These are phyloP conservation scores for Miamiensis avidus DNA, from an alignment of 169 alveolate genomes.

Conservation along the genomic window DNA sequence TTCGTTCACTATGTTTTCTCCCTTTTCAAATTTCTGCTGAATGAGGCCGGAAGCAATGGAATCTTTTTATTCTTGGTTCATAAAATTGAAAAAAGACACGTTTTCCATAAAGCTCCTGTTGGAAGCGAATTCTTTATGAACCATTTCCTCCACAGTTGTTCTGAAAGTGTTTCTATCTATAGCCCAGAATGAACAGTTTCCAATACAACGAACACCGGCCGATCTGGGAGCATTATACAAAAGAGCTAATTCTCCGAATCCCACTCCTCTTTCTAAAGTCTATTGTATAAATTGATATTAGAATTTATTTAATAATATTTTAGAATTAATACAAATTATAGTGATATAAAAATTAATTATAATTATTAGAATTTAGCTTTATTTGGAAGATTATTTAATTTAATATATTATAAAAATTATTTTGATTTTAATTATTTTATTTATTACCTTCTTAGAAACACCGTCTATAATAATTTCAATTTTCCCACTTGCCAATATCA, in stretches of 20 bases:
- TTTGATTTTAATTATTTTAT: neutral
- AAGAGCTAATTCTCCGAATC: conserved; percentile 56
- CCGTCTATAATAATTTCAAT: conserved; percentile 39
- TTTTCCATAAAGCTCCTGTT: conserved; percentile 56
- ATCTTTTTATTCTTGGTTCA: conserved; percentile 50
- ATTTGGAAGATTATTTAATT: too few species aligned
- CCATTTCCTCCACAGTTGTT: conserved; percentile 51
- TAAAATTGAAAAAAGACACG: conserved; percentile 48
- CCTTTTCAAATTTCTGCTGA: conserved; percentile 46
- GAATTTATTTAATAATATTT: neutral
- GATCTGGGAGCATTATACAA: conserved; percentile 59
- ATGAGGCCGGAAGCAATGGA: conserved; percentile 42
- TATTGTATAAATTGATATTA: neutral
- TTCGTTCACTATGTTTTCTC: conserved; percentile 49
- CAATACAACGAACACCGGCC: conserved; percentile 42
- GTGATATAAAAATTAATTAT: neutral
- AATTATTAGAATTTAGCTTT: neutral
- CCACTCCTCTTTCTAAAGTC: conserved; percentile 8
- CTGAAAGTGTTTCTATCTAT: conserved; percentile 62
- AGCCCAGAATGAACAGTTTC: conserved; percentile 52
- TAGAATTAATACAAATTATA: neutral
- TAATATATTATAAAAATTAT: too few species aligned
- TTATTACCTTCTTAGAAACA: conserved; percentile 5
- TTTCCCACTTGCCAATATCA: conserved; percentile 40
- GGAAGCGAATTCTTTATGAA: conserved; percentile 48